phyloP scores from a whole-genome alignment of 495 filamentous ascomycete genomes.

The Neurospora sp. region DNA sequence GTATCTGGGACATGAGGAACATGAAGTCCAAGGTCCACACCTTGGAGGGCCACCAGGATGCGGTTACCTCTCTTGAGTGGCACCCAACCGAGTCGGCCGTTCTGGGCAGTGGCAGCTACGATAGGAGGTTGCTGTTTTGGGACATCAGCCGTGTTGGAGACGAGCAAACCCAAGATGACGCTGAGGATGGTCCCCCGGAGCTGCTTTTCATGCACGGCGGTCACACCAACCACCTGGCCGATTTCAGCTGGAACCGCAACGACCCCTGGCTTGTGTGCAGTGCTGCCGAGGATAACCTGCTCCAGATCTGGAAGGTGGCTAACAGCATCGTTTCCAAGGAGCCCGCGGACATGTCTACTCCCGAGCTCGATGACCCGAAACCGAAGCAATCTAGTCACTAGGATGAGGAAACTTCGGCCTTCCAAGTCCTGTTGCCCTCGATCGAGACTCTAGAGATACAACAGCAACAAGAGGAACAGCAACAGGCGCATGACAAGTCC shows the following conservation, averaged over 20 bases:
- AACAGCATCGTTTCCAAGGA: slow-evolving; percentile 81
- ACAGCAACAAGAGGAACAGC: not conserved
- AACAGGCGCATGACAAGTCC: not conserved
- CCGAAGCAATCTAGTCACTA: not conserved
- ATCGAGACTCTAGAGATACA: not conserved
- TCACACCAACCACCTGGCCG: slow-evolving; percentile 89
- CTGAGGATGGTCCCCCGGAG: slow-evolving; percentile 94
- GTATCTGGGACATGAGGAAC: slow-evolving; percentile 89
- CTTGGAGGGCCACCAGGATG: slow-evolving; percentile 73
- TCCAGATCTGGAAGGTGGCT: slow-evolving; percentile 95
- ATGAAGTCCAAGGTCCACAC: slow-evolving; percentile 77
- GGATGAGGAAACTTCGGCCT: not conserved
- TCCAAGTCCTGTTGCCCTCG: not conserved
- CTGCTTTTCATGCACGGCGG: slow-evolving; percentile 99
- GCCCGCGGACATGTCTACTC: slow-evolving; percentile 62
- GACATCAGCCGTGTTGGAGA: slow-evolving; percentile 83
- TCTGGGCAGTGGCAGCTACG: slow-evolving; percentile 81
- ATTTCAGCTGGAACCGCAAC: slow-evolving; percentile 96
- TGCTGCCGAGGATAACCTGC: slow-evolving; percentile 91
- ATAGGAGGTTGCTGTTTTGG: slow-evolving; percentile 93
- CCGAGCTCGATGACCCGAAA: slow-evolving; percentile 54
- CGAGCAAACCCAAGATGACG: slow-evolving; percentile 89
- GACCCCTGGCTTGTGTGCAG: slow-evolving; percentile 92
- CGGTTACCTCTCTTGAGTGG: slow-evolving; percentile 87
- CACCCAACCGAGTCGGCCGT: slow-evolving; percentile 83